A percentile compares a stretch with the other conserved stretches of the same genome.
phyloP scores from a whole-genome alignment of 176 grass and related monocot genomes.

The Musa acuminata region DNA sequence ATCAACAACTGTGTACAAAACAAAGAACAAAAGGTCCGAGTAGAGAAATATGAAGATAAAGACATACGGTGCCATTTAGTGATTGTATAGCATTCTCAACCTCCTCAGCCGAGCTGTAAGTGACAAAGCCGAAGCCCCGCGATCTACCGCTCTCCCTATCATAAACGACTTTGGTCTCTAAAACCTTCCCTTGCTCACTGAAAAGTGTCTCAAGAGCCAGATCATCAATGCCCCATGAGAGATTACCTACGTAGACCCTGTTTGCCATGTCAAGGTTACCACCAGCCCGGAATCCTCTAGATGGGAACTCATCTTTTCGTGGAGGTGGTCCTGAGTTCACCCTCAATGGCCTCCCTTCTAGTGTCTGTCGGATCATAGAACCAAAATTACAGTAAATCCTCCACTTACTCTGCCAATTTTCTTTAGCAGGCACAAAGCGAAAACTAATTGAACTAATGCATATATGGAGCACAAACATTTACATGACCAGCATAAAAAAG shows the following conservation, averaged over 20 bases:
- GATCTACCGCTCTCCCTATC: conserved; percentile 23
- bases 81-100: conserved; percentile 13
- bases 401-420: background rate
- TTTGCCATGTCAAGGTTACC: conserved; percentile 32
- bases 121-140: conserved; percentile 20
- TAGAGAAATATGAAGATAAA: background rate
- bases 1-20: background rate
- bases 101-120: background rate
- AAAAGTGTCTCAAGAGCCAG: conserved; percentile 9
- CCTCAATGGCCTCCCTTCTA: conserved; percentile 69
- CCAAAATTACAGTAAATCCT: background rate
- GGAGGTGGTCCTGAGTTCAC: conserved; percentile 81
- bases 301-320: conserved; percentile 37
- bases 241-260: conserved; percentile 27
- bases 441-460: no score
- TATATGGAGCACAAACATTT: no score
- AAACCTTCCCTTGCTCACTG: conserved; percentile 17
- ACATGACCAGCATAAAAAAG: background rate
- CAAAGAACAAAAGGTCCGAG: background rate
- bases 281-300: conserved; percentile 43
- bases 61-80: conserved; percentile 9
- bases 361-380: conserved; percentile 35
- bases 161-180: conserved; percentile 13
- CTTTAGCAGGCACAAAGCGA: background rate
- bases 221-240: conserved; percentile 19